phyloP scores from a whole-genome alignment of 2,329 filamentous ascomycete species.

The Lasiodiplodia gonubiensis region DNA sequence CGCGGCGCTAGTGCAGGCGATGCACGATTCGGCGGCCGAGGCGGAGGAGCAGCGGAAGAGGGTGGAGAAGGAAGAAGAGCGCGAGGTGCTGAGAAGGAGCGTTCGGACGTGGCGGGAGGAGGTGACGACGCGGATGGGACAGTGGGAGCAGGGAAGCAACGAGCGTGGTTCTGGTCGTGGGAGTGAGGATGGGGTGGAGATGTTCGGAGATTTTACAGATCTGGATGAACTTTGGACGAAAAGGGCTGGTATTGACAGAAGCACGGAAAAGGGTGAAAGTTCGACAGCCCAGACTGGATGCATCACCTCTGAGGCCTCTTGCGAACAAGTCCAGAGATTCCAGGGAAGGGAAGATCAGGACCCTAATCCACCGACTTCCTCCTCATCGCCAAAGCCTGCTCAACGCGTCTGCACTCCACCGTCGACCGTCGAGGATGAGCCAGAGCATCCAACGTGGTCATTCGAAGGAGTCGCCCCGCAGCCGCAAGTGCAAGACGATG shows the following conservation, averaged over 20 bases:
- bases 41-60: background rate
- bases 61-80: background rate
- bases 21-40: background rate
- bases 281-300: background rate
- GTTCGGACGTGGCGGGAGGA: background rate
- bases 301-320: background rate
- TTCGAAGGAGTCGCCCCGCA: background rate
- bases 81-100: background rate
- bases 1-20: background rate
- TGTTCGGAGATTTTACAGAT: background rate
- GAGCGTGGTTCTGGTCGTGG: background rate
- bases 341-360: background rate
- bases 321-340: background rate
- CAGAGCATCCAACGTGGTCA: background rate
- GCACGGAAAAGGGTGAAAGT: background rate
- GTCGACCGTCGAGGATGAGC: background rate
- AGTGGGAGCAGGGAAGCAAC: background rate
- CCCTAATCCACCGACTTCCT: background rate
- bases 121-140: background rate
- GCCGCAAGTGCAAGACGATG: background rate
- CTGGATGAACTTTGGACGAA: no score
- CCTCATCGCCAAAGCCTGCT: background rate
- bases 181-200: background rate
- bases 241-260: background rate
- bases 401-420: background rate